A percentile compares a stretch with the other conserved stretches of the same genome.
Evolutionary conservation across 2,329 filamentous ascomycete species (phyloP).

Genomic region (Bipolaris victoriae): DNA sequence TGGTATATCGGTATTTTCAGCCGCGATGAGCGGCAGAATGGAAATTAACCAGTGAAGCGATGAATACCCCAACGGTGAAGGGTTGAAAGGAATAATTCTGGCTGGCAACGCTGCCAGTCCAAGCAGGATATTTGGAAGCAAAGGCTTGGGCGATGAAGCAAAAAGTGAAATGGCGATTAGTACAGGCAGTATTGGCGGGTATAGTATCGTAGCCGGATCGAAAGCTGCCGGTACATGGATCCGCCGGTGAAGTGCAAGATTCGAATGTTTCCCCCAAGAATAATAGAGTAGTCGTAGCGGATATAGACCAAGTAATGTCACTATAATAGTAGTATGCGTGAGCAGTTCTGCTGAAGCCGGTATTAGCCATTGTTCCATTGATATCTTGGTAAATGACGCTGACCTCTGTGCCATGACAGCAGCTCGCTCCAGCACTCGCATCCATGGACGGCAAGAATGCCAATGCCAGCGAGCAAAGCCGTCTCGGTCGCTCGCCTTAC

Average conservation of each 20-base stretch:
- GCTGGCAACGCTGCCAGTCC: slow-evolving; percentile 78
- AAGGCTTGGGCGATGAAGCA: slow-evolving; percentile 62
- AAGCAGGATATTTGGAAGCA: slow-evolving; percentile 83
- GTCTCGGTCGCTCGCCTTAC: slow-evolving; percentile 68
- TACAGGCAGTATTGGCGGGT: slow-evolving; percentile 77
- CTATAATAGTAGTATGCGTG: slow-evolving; percentile 46
- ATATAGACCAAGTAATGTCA: slow-evolving; percentile 43
- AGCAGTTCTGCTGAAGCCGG: slow-evolving; percentile 47
- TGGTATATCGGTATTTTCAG: slow-evolving; percentile 53
- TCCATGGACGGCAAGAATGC: slow-evolving; percentile 53
- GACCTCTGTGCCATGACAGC: slow-evolving; percentile 51
- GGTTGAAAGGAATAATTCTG: slow-evolving; percentile 70
- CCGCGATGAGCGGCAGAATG: slow-evolving; percentile 68
- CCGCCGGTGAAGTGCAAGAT: slow-evolving; percentile 48
- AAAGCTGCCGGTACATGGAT: slow-evolving; percentile 76
- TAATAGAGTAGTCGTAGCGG: slow-evolving; percentile 47
- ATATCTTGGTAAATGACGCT: slow-evolving; percentile 5
- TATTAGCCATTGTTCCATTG: slow-evolving; percentile 20
- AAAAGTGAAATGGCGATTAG: slow-evolving; percentile 78
- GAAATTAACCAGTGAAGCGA: slow-evolving; percentile 80
- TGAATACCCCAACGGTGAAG: slow-evolving; percentile 64
- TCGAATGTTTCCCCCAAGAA: slow-evolving; percentile 36
- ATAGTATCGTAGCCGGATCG: slow-evolving; percentile 89
- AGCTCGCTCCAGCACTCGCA: slow-evolving; percentile 44
- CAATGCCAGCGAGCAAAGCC: slow-evolving; percentile 60